Percentiles rank a stretch among this genome's conserved stretches.
These are phyloP conservation scores for Russula brevipes DNA, from an alignment of 768 basidiomycete species.

Conservation along the genomic window DNA sequence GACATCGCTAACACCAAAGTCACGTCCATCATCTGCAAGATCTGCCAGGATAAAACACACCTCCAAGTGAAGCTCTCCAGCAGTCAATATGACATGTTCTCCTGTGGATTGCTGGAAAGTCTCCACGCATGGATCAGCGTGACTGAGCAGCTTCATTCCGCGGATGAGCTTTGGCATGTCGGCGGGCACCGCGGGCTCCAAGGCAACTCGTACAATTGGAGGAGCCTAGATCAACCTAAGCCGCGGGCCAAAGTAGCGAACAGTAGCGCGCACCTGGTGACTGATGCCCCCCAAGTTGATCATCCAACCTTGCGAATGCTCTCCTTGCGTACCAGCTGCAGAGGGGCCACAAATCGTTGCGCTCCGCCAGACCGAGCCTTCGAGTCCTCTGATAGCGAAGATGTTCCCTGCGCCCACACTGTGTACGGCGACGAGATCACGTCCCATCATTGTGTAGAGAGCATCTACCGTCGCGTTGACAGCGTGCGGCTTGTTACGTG, in stretches of 20 bases:
- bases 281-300: constrained; percentile 75
- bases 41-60: constrained; percentile 36
- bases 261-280: constrained; percentile 47
- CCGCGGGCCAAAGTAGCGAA: neutral
- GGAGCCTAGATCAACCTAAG: constrained; percentile 47
- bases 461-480: constrained; percentile 58
- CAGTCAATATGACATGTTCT: constrained; percentile 93
- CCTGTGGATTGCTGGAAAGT: constrained; percentile 97
- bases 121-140: constrained; percentile 96
- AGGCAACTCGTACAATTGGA: constrained; percentile 91
- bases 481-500: constrained; percentile 62
- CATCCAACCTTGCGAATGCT: constrained; percentile 46
- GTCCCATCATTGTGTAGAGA: constrained; percentile 96
- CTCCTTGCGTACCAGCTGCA: constrained; percentile 38
- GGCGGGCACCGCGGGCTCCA: constrained; percentile 76
- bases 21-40: neutral
- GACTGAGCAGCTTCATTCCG: constrained; percentile 84
- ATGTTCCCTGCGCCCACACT: constrained; percentile 88
- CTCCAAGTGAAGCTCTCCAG: constrained; percentile 95
- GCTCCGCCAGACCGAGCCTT: constrained; percentile 84
- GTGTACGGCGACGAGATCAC: constrained; percentile 82
- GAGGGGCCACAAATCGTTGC: constrained; percentile 80
- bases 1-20: constrained; percentile 60
- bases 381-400: constrained; percentile 86
- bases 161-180: constrained; percentile 87